Evolutionary conservation across 495 filamentous ascomycete species (phyloP).

Genomic region (Xylaria flabelliformis): DNA sequence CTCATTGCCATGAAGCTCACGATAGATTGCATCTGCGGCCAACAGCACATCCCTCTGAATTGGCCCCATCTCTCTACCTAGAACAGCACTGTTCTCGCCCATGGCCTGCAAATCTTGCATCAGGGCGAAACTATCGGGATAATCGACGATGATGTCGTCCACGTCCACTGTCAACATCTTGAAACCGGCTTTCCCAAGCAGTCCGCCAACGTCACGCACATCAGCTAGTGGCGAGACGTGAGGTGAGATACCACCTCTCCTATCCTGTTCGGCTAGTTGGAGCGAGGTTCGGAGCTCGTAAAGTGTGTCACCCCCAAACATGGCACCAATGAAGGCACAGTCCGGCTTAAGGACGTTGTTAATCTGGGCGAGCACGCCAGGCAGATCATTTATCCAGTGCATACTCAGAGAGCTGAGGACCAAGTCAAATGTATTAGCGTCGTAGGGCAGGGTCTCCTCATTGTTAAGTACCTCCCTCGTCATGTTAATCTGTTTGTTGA

Average conservation of each 20-base stretch:
- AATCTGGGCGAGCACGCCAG: conserved; percentile 78
- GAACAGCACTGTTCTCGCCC: conserved; percentile 88
- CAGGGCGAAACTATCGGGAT: conserved; percentile 87
- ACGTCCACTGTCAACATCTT: conserved; percentile 96
- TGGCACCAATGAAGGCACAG: conserved; percentile 88
- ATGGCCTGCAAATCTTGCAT: conserved; percentile 95
- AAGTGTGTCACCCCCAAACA: conserved; percentile 94
- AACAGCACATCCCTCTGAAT: conserved; percentile 84
- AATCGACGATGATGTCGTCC: conserved; percentile 95
- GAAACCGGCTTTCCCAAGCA: conserved; percentile 87
- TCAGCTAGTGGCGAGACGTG: conserved; percentile 91
- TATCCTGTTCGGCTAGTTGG: conserved; percentile 89
- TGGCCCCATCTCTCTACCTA: conserved; percentile 76
- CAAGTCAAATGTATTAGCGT: conserved; percentile 80
- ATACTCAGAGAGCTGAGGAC: conserved; percentile 85
- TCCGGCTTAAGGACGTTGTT: conserved; percentile 88
- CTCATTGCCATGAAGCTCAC: conserved; percentile 75
- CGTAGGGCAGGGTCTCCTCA: conserved; percentile 77
- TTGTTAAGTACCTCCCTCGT: conserved; percentile 73
- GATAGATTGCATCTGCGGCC: conserved; percentile 89
- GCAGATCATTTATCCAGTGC: conserved; percentile 98
- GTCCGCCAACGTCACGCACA: conserved; percentile 86
- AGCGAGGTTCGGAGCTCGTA: conserved; percentile 94
- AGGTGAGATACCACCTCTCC: conserved; percentile 84
- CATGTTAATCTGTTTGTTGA: conserved; percentile 74